Percentiles rank a stretch among this genome's conserved stretches.
Evolutionary conservation across 345 rosid genomes (phyloP).

Genomic region (Acer campestre): DNA sequence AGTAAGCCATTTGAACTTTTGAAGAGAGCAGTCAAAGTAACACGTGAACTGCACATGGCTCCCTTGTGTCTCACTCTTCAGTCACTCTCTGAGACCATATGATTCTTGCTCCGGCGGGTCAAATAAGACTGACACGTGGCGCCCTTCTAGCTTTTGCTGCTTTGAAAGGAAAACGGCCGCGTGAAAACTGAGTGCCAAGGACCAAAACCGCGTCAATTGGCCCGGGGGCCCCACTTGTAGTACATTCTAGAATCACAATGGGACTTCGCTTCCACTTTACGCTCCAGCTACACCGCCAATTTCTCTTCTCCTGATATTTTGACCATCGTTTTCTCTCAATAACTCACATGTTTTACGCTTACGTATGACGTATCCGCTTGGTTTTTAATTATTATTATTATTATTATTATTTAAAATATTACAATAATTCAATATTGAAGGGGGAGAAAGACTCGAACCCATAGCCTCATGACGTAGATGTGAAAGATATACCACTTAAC

Average conservation of each 20-base stretch:
- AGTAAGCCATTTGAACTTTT: too few species aligned
- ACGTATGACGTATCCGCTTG: too few species aligned
- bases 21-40: too few species aligned
- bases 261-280: slow-evolving; percentile 6
- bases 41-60: slow-evolving; percentile 1
- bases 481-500: too few species aligned
- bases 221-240: not conserved
- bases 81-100: too few species aligned
- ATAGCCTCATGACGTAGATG: too few species aligned
- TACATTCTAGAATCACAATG: not conserved
- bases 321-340: not conserved
- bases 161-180: slow-evolving; percentile 20
- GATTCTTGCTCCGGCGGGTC: not conserved
- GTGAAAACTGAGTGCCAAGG: not conserved
- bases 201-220: slow-evolving; percentile 21
- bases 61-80: not conserved
- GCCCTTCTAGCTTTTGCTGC: not conserved
- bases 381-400: too few species aligned
- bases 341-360: not conserved
- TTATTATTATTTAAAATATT: too few species aligned
- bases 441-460: too few species aligned
- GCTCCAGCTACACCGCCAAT: slow-evolving; percentile 14
- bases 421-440: too few species aligned
- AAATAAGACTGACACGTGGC: slow-evolving; percentile 16
- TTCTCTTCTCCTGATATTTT: slow-evolving; percentile 8